Evolutionary conservation across 2,329 filamentous ascomycete species (phyloP).

Genomic region (Hirsutella minnesotensis): DNA sequence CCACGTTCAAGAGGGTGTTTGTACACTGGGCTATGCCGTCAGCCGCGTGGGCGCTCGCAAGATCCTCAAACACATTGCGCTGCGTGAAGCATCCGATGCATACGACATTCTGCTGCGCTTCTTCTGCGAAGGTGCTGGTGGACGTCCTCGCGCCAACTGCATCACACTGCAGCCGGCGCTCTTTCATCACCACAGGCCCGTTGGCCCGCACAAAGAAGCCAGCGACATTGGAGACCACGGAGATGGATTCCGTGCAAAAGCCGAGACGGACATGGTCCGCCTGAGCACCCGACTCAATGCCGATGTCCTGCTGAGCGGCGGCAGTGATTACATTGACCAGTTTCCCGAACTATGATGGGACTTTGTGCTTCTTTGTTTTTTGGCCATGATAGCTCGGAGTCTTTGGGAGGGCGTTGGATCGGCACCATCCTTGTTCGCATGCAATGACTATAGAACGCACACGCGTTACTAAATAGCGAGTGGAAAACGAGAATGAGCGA

Average conservation of each 20-base stretch:
- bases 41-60: conserved; percentile 28
- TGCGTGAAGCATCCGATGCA: conserved; percentile 25
- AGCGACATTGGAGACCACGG: conserved; percentile 26
- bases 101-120: conserved; percentile 33
- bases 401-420: no score
- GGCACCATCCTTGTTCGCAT: no score
- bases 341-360: conserved; percentile 3
- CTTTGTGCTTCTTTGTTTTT: no score
- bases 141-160: conserved; percentile 23
- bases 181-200: conserved; percentile 31
- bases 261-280: conserved; percentile 22
- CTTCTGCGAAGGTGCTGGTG: conserved; percentile 29
- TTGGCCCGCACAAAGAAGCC: conserved; percentile 19
- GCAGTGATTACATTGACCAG: conserved; percentile 15
- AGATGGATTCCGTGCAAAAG: conserved; percentile 16
- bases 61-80: conserved; percentile 28
- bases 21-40: conserved; percentile 31
- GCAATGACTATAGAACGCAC: no score
- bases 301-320: conserved; percentile 20
- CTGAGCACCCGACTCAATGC: conserved; percentile 29
- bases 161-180: conserved; percentile 28
- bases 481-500: no score
- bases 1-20: conserved; percentile 25
- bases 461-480: no score
- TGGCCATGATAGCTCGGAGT: no score